Evolutionary conservation across 345 rosid species (phyloP), one percentile per base, ranked within the genome.

Genomic region (Gossypium raimondii): DNA sequence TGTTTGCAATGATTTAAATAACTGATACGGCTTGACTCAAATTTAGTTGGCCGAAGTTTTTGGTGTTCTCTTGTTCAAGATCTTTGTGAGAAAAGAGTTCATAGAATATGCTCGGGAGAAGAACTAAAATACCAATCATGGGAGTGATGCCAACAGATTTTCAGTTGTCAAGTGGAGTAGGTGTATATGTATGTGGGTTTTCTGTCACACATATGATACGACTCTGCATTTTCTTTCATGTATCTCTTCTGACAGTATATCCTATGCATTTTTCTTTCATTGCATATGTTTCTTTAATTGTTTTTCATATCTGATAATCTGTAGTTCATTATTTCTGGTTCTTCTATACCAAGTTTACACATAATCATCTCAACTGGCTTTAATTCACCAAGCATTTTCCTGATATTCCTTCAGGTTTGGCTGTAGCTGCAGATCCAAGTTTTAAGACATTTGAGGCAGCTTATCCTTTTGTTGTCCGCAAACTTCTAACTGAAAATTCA

Each of bases 361-460:
- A 25, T 38, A n/a, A 61, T 50, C n/a, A 34, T 45, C 10, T 9
- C 44, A 47, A 64, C 24, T 45, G 73, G n/a, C 6, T 68, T 73
- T 53, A 53, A 44, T 73, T 65, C 58, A 27, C 51, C 47, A 13
- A 70, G 60, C 44, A 7, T 61, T 78, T 52, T 45, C 72, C 56
- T 71, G 60, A 14, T 79, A 70, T 76, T 68, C 75, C 78, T 69
- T 67, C 89, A 92, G 97, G 98, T 81, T 84, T 94, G 87, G 98
- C 97, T 22, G 78, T 90, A 51, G 87, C 90, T 70, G 92, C 85
- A 67, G 97, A 94, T 87, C 88, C 85, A 76, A 86, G 75, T 78
- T 94, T 94, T 57, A 92, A 88, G 89, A 92, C 98, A 69, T 94
- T 94, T 80, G 92, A 92, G 74, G 95, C 93, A 77, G 97, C 97